phyloP scores from a whole-genome alignment of 1,139 yeast species.

The Hansenula sp. region DNA sequence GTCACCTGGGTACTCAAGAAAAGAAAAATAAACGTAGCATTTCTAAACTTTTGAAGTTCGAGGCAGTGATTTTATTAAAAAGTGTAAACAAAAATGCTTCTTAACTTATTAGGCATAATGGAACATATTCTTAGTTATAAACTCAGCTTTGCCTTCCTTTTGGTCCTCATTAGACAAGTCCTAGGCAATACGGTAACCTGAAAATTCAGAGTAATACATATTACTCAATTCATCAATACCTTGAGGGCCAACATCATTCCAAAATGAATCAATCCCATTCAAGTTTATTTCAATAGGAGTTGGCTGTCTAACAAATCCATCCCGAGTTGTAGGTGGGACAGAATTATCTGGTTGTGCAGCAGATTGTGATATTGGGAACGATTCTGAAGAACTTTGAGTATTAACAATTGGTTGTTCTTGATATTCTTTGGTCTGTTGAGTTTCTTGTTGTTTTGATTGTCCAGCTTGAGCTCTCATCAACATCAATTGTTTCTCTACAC shows the following conservation, averaged over 20 bases:
- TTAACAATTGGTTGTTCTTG: neutral
- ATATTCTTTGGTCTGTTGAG: neutral
- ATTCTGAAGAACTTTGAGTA: no score
- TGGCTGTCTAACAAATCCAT: constrained; percentile 4
- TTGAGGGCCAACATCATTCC: constrained; percentile 23
- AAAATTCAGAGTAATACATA: constrained; percentile 22
- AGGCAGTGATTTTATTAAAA: no score
- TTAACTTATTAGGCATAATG: no score
- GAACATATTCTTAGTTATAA: no score
- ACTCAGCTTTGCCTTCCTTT: no score
- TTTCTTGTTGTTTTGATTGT: neutral
- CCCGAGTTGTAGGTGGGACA: no score
- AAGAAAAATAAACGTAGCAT: no score
- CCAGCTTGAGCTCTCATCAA: neutral
- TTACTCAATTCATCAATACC: constrained; percentile 21
- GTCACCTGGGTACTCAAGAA: no score
- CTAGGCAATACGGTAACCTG: constrained; percentile 19
- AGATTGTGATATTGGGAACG: constrained; percentile 1
- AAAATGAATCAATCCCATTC: constrained; percentile 17
- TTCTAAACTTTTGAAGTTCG: no score
- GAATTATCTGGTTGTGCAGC: neutral
- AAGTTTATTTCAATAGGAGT: constrained; percentile 16
- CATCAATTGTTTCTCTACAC: neutral
- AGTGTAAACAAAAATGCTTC: no score
- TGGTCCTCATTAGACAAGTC: no score